Base-by-base conservation (phyloP, 139 green algal genomes). In the Micromonas commoda region DNA sequence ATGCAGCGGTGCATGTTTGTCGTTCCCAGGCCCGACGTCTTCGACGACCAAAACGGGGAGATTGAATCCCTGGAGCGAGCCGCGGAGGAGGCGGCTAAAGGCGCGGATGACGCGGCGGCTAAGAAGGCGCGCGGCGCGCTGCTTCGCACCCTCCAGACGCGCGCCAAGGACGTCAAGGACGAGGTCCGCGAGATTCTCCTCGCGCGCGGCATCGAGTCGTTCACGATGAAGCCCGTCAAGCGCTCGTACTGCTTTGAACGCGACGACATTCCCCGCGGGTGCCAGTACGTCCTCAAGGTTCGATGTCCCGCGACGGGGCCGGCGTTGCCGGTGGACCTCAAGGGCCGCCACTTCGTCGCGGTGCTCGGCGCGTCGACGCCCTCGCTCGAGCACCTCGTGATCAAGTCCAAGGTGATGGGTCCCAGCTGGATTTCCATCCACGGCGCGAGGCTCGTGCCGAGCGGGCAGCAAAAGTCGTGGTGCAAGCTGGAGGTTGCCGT, bases 201-300 rank as follows among this genome's bases (percentile, higher is more conserved):
- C 19, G 45, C 76, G 33, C 83, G 90, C 53, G 86, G 86, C 23
- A 82, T 97, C 31, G 81, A 81, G 35, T 76, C 82, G 52, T 89
- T 92, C 85, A 86, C 82, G 23, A 91, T 98, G 80, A 85, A 91
- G 80, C 92, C 92, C 9, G 93, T 97, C 52, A 88, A 88, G 85
- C 83, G 95, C 21, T 86, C 75, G 61, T 99, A 99, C 78, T 91
- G 92, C 0, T 99, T 99, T 84, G 95, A 99, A 86, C 64, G 87
- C 38, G 21, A 77, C 1, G 84, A 78, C 0, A 84, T 99, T 0
- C 87, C 84, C 0, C 84, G 87, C n/a, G 91, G 93, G 13, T 71
- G 85, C 65, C 89, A 97, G 83, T 99, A 91, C 86, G 89, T 95
- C 6, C 75, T 99, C 38, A 99, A 99, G 87, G 85, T 97, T 37